Evolutionary conservation across 257 asterid species (phyloP).

Genomic region (Nicotiana obtusifolia): DNA sequence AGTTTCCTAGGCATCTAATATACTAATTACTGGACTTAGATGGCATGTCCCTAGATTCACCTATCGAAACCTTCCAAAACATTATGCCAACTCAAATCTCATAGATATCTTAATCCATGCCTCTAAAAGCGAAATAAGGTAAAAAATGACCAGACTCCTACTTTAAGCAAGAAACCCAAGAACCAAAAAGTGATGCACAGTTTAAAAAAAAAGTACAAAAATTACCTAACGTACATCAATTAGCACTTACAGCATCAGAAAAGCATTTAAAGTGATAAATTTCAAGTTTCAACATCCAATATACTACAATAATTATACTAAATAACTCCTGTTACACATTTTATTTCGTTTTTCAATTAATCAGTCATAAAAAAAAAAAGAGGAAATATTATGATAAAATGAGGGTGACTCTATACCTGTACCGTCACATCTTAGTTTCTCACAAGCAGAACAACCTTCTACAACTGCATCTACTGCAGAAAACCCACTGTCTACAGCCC

Average conservation of each 20-base stretch:
- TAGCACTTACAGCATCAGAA: background rate
- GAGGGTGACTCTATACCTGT: conserved; percentile 48
- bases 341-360: background rate
- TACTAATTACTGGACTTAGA: background rate
- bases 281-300: background rate
- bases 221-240: background rate
- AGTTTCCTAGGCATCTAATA: background rate
- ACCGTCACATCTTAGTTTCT: conserved; percentile 82
- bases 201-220: background rate
- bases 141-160: background rate
- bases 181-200: background rate
- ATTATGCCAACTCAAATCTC: background rate
- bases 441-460: conserved; percentile 90
- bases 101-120: background rate
- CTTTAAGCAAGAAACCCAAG: background rate
- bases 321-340: background rate
- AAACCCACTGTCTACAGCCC: conserved; percentile 43
- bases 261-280: background rate
- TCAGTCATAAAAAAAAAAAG: background rate
- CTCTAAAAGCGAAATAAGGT: no score
- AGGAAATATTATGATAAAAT: background rate
- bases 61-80: background rate
- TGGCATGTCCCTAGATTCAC: background rate
- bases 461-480: conserved; percentile 84
- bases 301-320: background rate